Evolutionary conservation across 2,329 filamentous ascomycete species (phyloP), one percentile per base, ranked within the genome.

Genomic region (Lasiodiplodia citricola): DNA sequence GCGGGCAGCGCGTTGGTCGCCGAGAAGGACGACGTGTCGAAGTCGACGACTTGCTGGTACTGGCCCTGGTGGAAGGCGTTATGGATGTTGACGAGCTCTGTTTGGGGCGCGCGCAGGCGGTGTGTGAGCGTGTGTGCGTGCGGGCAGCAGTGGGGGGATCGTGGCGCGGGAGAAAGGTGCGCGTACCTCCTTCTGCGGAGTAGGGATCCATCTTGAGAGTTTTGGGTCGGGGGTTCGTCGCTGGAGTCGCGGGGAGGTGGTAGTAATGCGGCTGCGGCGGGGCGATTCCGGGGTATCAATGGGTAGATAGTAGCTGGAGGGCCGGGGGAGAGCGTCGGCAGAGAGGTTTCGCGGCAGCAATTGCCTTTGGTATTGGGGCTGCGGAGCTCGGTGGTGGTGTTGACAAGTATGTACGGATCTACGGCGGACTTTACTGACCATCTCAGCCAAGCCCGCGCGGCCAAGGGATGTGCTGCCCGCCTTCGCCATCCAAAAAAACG

Each of bases 31-130:
- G 91, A 89, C 54, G 90, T 91, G 81, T 96, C 91, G 82, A 94
- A 97, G 83, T 96, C 91, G 81, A 96, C 81, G 72, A 96, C 94
- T 77, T 91, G 86, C 77, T 92, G 87, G 86, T 93, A 97, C 85
- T 97, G 94, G 78, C 92, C 94, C 80, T 88, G 87, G 81, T 89
- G 85, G 82, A 89, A 90, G 78, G 87, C 87, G 75, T 86, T 89
- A 82, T 89, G 87, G 77, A 90, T 87, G 83, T 88, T 90, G 77
- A 90, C 85, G 75, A 90, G 87, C 80, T 90, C 88, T 88, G 75
- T 47, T 44, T 44, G 1, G 35, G 28, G 57, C 23, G 31, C 35
- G 31, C n/a, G 16, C 18, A 25, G 16, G 16, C 14, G 14, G 44
- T 44, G 31, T 21, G 38, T 13, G 18, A 11, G 37, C 3, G 25